phyloP scores from a whole-genome alignment of 306 rosid genomes.

The Neltuma alba region DNA sequence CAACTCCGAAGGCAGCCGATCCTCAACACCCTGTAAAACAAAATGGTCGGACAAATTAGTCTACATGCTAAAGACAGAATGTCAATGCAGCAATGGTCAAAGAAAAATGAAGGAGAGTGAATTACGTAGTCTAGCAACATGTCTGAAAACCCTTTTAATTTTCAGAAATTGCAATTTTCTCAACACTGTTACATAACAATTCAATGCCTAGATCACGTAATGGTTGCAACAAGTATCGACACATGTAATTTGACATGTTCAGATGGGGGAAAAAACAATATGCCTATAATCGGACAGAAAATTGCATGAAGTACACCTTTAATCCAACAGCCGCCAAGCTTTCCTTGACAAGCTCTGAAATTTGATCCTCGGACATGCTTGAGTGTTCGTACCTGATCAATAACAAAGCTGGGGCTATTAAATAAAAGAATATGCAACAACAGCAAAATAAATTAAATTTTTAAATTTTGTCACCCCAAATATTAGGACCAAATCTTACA shows the following conservation, averaged over 20 bases:
- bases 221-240: slow-evolving; percentile 29
- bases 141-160: neutral
- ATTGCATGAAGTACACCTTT: slow-evolving; percentile 60
- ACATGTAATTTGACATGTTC: neutral
- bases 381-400: slow-evolving; percentile 84
- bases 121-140: neutral
- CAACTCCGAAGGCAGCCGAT: slow-evolving; percentile 91
- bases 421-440: slow-evolving; percentile 24
- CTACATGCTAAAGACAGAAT: slow-evolving; percentile 12
- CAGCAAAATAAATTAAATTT: neutral
- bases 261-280: slow-evolving; percentile 4
- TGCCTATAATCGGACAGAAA: slow-evolving; percentile 7
- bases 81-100: neutral
- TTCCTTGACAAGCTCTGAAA: slow-evolving; percentile 77
- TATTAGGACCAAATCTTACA: slow-evolving; percentile 60
- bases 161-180: neutral
- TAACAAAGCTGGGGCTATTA: slow-evolving; percentile 20
- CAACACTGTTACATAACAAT: slow-evolving; percentile 2
- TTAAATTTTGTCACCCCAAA: neutral
- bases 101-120: neutral
- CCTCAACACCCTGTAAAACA: slow-evolving; percentile 84
- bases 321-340: slow-evolving; percentile 93
- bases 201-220: slow-evolving; percentile 18
- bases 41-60: slow-evolving; percentile 6
- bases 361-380: slow-evolving; percentile 72